phyloP scores from a whole-genome alignment of 2,329 filamentous ascomycete species.

The Fusarium buharicum region DNA sequence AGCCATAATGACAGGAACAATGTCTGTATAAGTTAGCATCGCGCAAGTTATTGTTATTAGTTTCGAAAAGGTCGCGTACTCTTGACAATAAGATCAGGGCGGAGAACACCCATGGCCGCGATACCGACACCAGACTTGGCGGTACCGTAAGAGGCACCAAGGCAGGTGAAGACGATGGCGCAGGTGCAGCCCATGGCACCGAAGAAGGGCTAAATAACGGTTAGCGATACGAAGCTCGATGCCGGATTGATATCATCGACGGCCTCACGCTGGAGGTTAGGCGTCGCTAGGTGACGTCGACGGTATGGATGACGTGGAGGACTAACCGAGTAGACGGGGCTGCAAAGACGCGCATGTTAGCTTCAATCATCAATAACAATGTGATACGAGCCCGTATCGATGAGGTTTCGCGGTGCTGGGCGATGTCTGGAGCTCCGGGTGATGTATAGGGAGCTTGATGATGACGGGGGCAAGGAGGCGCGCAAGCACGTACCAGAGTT shows the following conservation, averaged over 20 bases:
- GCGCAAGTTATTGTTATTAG: not conserved
- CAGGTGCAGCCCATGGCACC: conserved; percentile 97
- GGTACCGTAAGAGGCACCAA: conserved; percentile 97
- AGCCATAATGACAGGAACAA: conserved; percentile 99
- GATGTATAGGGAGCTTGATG: conserved; percentile 47
- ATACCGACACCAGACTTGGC: conserved; percentile 99
- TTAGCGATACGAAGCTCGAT: conserved; percentile 49
- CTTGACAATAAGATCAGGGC: conserved; percentile 98
- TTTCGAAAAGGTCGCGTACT: conserved; percentile 69
- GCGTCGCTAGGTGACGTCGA: conserved; percentile 46
- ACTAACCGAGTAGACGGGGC: conserved; percentile 99
- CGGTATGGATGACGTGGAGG: conserved; percentile 46
- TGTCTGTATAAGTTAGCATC: conserved; percentile 70
- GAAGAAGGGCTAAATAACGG: conserved; percentile 78
- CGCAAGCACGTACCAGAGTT: conserved; percentile 78
- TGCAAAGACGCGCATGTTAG: conserved; percentile 62
- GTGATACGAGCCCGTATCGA: conserved; percentile 11
- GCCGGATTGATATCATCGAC: conserved; percentile 27
- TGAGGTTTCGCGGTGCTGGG: conserved; percentile 13
- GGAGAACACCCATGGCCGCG: conserved; percentile 95
- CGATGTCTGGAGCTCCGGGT: conserved; percentile 46
- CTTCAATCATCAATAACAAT: conserved; percentile 43
- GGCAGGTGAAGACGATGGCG: conserved; percentile 96
- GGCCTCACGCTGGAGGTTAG: conserved; percentile 33
- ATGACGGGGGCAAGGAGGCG: conserved; percentile 48